Conservation (phyloP, 768 basidiomycete genomes). For the Lyophyllum decastes region DNA sequence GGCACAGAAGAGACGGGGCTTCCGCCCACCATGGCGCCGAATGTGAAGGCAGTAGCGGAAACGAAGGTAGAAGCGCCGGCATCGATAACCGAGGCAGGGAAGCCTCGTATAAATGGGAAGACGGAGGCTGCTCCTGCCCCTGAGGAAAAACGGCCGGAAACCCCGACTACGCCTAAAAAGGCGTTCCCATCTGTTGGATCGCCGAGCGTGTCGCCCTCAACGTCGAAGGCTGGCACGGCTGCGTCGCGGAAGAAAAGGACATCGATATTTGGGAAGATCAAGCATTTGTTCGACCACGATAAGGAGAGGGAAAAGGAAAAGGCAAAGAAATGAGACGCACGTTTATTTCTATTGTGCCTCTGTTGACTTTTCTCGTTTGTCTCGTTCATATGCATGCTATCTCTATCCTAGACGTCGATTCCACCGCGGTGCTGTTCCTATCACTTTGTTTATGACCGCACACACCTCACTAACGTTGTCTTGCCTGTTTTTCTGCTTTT, state of each 20-base stretch:
- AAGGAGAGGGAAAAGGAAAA: conserved; percentile 41
- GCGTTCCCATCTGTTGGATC: conserved; percentile 27
- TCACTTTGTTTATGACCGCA: background rate
- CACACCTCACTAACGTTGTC: background rate
- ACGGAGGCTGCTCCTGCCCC: background rate
- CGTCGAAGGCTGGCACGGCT: conserved; percentile 37
- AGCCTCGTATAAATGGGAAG: conserved; percentile 1
- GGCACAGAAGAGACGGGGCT: background rate
- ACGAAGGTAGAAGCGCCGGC: background rate
- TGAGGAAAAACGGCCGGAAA: background rate
- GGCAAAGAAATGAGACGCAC: background rate
- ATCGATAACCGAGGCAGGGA: background rate
- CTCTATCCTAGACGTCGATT: background rate
- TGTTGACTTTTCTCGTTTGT: too few species aligned
- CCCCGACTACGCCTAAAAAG: conserved; percentile 10
- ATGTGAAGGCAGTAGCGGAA: background rate
- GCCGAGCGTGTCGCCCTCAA: conserved; percentile 22
- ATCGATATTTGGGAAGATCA: conserved; percentile 56
- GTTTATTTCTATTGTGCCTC: background rate
- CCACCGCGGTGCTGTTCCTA: background rate
- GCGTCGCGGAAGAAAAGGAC: conserved; percentile 50
- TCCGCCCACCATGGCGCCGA: background rate
- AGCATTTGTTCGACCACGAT: conserved; percentile 48
- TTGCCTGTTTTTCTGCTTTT: background rate
- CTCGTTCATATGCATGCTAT: background rate